Evolutionary conservation across 257 asterid species (phyloP).

Genomic region (Penstemon davidsonii): DNA sequence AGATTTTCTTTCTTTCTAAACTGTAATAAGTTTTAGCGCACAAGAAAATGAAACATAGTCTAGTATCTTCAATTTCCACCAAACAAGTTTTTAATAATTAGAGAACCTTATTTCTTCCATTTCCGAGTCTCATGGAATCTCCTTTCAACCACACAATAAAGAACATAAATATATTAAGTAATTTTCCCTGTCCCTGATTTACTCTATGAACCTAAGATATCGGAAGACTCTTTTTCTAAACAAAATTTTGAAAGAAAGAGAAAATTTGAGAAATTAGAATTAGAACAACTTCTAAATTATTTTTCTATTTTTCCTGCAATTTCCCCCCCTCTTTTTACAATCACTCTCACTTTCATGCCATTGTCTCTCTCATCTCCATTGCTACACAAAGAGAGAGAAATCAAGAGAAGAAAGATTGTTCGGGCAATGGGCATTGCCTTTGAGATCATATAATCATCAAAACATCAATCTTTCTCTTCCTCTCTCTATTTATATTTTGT

Average conservation of each 20-base stretch:
- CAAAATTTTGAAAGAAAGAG: constrained; percentile 8
- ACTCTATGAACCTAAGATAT: constrained; percentile 11
- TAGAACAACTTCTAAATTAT: constrained; percentile 13
- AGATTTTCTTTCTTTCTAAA: neutral
- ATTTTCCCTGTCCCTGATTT: constrained; percentile 22
- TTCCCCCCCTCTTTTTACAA: neutral
- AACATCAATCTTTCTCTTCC: constrained; percentile 16
- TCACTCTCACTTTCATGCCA: neutral
- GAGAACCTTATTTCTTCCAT: constrained; percentile 51
- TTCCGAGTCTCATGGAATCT: constrained; percentile 48
- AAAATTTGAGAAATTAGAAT: constrained; percentile 1
- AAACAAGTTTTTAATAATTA: constrained; percentile 26
- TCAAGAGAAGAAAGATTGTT: constrained; percentile 21
- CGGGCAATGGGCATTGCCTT: constrained; percentile 19
- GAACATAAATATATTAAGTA: neutral
- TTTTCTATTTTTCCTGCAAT: neutral
- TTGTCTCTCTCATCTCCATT: constrained; percentile 28
- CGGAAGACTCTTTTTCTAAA: neutral
- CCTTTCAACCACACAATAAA: constrained; percentile 38
- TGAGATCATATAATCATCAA: constrained; percentile 3
- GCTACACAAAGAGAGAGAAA: constrained; percentile 21
- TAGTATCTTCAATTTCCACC: no score
- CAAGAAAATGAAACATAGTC: no score
- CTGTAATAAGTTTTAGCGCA: no score
- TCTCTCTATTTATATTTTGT: neutral